These are phyloP conservation scores for Trichocomaceae sp. DNA, from an alignment of 2,329 filamentous ascomycete species.

Conservation along the genomic window DNA sequence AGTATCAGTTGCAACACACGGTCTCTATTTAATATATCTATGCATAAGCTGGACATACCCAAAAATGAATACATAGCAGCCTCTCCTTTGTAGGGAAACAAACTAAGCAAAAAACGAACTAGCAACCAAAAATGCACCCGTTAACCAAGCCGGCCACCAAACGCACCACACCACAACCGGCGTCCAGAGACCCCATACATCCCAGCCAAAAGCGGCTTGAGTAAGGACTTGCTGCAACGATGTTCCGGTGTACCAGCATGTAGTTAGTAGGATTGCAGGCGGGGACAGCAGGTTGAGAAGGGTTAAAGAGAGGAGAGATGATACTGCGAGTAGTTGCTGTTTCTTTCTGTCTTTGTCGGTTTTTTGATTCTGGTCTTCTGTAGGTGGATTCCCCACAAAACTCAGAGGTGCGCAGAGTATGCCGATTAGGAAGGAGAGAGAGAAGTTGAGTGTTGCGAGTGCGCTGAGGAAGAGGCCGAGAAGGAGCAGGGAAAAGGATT, in stretches of 20 bases:
- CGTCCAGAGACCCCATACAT: slow-evolving; percentile 83
- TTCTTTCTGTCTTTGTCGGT: slow-evolving; percentile 16
- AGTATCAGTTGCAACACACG: neutral
- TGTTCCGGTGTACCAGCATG: slow-evolving; percentile 43
- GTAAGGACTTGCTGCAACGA: slow-evolving; percentile 55
- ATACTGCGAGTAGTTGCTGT: neutral
- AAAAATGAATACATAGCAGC: too few species aligned
- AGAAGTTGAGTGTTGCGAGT: slow-evolving; percentile 93
- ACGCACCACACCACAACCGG: slow-evolving; percentile 87
- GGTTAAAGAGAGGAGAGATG: slow-evolving; percentile 34
- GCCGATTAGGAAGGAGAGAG: slow-evolving; percentile 76
- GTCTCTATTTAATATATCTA: neutral
- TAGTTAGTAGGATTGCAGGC: slow-evolving; percentile 46
- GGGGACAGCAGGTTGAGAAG: slow-evolving; percentile 59
- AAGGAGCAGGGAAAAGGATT: slow-evolving; percentile 86
- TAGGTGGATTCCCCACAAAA: slow-evolving; percentile 49
- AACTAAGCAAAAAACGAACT: slow-evolving; percentile 26
- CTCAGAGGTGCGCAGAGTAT: slow-evolving; percentile 69
- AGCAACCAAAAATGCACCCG: slow-evolving; percentile 41
- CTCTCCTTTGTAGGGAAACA: neutral
- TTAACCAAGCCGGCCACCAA: slow-evolving; percentile 90
- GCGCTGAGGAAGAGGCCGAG: slow-evolving; percentile 88
- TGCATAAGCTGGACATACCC: neutral
- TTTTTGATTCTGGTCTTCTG: neutral
- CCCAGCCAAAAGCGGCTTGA: slow-evolving; percentile 78